Conservation (phyloP, 495 filamentous ascomycete genomes). For the Niebla homalea region DNA sequence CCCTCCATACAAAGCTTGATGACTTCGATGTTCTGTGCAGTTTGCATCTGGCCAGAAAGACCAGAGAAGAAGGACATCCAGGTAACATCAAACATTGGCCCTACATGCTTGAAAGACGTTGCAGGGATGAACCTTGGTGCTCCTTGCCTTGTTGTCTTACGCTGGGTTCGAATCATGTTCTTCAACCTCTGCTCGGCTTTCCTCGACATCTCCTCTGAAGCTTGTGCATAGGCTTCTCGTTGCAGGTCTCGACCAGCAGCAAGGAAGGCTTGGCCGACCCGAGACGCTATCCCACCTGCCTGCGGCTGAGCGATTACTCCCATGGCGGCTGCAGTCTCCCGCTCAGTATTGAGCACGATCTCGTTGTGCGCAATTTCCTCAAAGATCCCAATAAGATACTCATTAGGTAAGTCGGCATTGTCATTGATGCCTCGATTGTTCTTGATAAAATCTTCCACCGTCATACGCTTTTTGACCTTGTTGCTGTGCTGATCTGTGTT, state of each 20-base stretch:
- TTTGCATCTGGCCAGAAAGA: slow-evolving; percentile 79
- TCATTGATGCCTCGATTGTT: slow-evolving; percentile 99
- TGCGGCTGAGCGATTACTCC: slow-evolving; percentile 45
- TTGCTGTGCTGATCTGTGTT: slow-evolving; percentile 91
- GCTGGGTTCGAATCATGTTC: slow-evolving; percentile 73
- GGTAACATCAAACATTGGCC: slow-evolving; percentile 96
- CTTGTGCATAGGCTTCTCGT: slow-evolving; percentile 83
- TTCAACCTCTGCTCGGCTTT: slow-evolving; percentile 84
- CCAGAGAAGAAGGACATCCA: slow-evolving; percentile 99
- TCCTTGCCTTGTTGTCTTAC: slow-evolving; percentile 55
- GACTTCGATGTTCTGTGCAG: slow-evolving; percentile 78
- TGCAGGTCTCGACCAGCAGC: slow-evolving; percentile 86
- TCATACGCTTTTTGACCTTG: slow-evolving; percentile 81
- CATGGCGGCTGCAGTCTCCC: slow-evolving; percentile 68
- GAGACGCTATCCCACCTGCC: slow-evolving; percentile 60
- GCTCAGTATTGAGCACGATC: slow-evolving; percentile 87
- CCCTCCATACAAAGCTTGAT: slow-evolving; percentile 89
- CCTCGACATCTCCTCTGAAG: slow-evolving; percentile 87
- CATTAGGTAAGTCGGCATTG: slow-evolving; percentile 80
- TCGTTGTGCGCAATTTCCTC: slow-evolving; percentile 86
- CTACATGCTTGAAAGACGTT: slow-evolving; percentile 84
- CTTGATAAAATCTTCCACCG: slow-evolving; percentile 91
- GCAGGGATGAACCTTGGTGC: slow-evolving; percentile 76
- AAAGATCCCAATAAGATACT: slow-evolving; percentile 80
- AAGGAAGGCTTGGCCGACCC: slow-evolving; percentile 78